phyloP scores from a whole-genome alignment of 75 land plant species.

The Azolla pinnata region DNA sequence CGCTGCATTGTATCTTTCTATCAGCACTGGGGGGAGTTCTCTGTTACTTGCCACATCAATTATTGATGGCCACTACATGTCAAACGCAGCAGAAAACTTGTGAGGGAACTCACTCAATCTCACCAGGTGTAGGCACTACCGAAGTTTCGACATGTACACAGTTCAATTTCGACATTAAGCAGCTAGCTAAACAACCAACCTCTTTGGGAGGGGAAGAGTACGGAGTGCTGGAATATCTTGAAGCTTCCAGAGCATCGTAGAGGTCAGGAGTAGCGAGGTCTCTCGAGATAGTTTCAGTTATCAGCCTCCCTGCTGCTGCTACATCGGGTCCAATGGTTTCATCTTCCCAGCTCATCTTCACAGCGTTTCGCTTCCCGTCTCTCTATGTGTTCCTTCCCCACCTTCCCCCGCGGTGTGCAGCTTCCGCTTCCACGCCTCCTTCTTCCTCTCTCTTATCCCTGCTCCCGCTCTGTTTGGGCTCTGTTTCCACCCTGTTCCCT shows the following conservation, averaged over 20 bases:
- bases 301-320: constrained; percentile 65
- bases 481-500: too few relatives aligned
- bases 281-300: constrained; percentile 68
- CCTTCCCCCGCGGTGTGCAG: too few relatives aligned
- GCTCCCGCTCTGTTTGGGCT: too few relatives aligned
- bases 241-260: constrained; percentile 80
- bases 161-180: too few relatives aligned
- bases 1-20: constrained; percentile 89
- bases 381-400: too few relatives aligned
- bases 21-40: constrained; percentile 77
- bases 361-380: too few relatives aligned
- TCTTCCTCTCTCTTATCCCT: too few relatives aligned
- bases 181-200: too few relatives aligned
- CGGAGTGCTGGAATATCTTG: constrained; percentile 86
- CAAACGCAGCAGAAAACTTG: background rate
- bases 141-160: too few relatives aligned
- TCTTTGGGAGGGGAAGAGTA: constrained; percentile 89
- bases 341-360: constrained; percentile 63
- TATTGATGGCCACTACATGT: constrained; percentile 85
- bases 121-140: too few relatives aligned
- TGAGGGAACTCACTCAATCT: background rate
- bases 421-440: too few relatives aligned
- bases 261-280: constrained; percentile 62
- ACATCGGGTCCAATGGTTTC: constrained; percentile 78
- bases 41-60: constrained; percentile 70